Percentiles rank a stretch among this genome's conserved stretches.
phyloP scores from a whole-genome alignment of 2,329 filamentous ascomycete genomes.

The Scedosporium aurantiacum region DNA sequence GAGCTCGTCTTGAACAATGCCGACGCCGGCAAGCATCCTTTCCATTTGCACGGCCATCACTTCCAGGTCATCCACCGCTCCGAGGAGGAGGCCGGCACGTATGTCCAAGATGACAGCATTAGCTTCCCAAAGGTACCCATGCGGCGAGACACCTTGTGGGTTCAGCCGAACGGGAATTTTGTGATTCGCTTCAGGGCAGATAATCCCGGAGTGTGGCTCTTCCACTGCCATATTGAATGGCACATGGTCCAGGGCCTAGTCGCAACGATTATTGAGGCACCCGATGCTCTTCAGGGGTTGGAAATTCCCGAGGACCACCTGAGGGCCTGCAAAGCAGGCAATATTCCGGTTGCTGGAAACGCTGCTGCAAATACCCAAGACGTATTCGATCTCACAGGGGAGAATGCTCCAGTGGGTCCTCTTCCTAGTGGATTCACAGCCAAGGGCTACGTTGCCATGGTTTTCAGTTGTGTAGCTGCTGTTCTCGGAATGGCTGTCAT shows the following conservation, averaged over 20 bases:
- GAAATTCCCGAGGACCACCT: constrained; percentile 49
- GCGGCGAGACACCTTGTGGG: constrained; percentile 56
- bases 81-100: constrained; percentile 44
- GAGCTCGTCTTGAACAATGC: constrained; percentile 70
- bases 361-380: constrained; percentile 61
- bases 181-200: constrained; percentile 57
- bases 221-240: constrained; percentile 78
- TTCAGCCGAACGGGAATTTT: constrained; percentile 55
- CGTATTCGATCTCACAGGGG: constrained; percentile 49
- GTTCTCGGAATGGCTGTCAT: constrained; percentile 58
- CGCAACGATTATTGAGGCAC: constrained; percentile 53
- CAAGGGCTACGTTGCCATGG: constrained; percentile 61
- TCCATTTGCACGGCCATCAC: constrained; percentile 68
- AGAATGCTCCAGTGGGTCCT: constrained; percentile 41
- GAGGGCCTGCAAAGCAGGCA: constrained; percentile 43
- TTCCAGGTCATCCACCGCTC: constrained; percentile 59
- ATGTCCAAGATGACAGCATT: constrained; percentile 33
- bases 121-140: constrained; percentile 46
- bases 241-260: constrained; percentile 58
- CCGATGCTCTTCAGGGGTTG: constrained; percentile 49
- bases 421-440: constrained; percentile 62
- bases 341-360: constrained; percentile 50
- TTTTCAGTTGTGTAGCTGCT: constrained; percentile 59
- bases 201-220: constrained; percentile 57
- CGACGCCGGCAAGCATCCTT: constrained; percentile 60